Conservation (phyloP, 2,329 filamentous ascomycete species). For the Orbilia javanica region DNA sequence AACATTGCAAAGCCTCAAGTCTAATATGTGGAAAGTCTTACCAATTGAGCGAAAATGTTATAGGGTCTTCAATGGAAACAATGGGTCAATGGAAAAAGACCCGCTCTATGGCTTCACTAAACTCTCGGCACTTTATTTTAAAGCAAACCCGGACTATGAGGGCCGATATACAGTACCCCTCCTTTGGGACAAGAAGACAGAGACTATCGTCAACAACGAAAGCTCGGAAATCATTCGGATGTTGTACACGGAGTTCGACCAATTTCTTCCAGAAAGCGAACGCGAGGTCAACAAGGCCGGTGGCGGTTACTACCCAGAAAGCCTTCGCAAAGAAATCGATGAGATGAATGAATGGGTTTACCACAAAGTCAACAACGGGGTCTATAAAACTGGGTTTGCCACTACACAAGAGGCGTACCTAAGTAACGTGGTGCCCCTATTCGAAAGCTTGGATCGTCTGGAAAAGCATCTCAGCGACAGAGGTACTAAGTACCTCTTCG, state of each 20-base stretch:
- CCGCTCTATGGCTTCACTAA: slow-evolving; percentile 79
- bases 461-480: slow-evolving; percentile 66
- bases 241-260: slow-evolving; percentile 85
- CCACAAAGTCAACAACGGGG: slow-evolving; percentile 77
- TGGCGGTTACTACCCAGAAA: slow-evolving; percentile 41
- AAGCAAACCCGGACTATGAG: slow-evolving; percentile 76
- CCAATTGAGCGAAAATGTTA: background rate
- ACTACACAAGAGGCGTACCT: slow-evolving; percentile 84
- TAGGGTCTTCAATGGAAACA: slow-evolving; percentile 51
- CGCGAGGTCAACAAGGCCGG: slow-evolving; percentile 69
- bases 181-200: slow-evolving; percentile 81
- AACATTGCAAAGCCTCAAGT: background rate
- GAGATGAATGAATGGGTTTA: slow-evolving; percentile 53
- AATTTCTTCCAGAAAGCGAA: slow-evolving; percentile 68
- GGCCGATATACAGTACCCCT: slow-evolving; percentile 90
- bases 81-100: slow-evolving; percentile 66
- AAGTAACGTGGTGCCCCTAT: slow-evolving; percentile 64
- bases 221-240: slow-evolving; percentile 92
- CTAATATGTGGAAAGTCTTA: background rate
- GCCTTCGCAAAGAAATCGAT: slow-evolving; percentile 46
- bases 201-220: slow-evolving; percentile 89
- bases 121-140: slow-evolving; percentile 83
- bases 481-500: slow-evolving; percentile 79
- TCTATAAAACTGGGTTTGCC: slow-evolving; percentile 78
- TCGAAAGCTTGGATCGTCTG: slow-evolving; percentile 50